A percentile compares a stretch with the other conserved stretches of the same genome.
phyloP scores from a whole-genome alignment of 768 basidiomycete species.

The Mycena rosella region DNA sequence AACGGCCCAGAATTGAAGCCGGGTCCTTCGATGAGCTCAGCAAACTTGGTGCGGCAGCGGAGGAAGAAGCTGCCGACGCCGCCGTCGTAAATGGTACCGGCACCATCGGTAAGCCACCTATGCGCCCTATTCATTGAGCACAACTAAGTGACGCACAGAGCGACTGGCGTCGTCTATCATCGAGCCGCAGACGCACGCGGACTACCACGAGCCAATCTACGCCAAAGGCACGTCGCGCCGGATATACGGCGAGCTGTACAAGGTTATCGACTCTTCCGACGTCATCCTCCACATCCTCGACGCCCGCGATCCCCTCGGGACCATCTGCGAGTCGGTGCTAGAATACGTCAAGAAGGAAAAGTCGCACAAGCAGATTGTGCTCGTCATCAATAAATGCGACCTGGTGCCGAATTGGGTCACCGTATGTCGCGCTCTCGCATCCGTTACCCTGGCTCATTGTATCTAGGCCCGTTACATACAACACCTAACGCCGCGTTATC shows the following conservation, averaged over 20 bases:
- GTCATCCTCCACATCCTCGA: constrained; percentile 96
- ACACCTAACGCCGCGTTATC: constrained; percentile 93
- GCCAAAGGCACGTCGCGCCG: constrained; percentile 95
- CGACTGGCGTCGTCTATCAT: constrained; percentile 62
- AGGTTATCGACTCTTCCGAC: constrained; percentile 99
- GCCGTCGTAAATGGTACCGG: constrained; percentile 53
- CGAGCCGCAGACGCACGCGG: constrained; percentile 76
- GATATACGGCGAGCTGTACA: constrained; percentile 98
- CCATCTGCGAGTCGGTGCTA: constrained; percentile 93
- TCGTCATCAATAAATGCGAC: constrained; percentile 98
- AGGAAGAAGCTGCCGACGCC: constrained; percentile 64
- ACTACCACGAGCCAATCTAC: constrained; percentile 91
- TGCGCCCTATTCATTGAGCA: not conserved
- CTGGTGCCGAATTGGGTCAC: constrained; percentile 99
- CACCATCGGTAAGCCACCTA: constrained; percentile 57
- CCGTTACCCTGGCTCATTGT: constrained; percentile 14
- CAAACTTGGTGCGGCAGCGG: constrained; percentile 68
- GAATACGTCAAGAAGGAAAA: constrained; percentile 97
- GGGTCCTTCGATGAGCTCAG: constrained; percentile 94
- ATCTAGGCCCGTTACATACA: constrained; percentile 93
- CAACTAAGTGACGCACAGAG: constrained; percentile 48
- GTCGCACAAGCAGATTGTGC: constrained; percentile 95
- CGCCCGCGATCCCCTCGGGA: constrained; percentile 95
- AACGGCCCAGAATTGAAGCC: constrained; percentile 87
- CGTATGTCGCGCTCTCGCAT: constrained; percentile 60